These are phyloP conservation scores for Pythium sukuiense DNA, from an alignment of 352 stramenopile species.

Conservation along the genomic window DNA sequence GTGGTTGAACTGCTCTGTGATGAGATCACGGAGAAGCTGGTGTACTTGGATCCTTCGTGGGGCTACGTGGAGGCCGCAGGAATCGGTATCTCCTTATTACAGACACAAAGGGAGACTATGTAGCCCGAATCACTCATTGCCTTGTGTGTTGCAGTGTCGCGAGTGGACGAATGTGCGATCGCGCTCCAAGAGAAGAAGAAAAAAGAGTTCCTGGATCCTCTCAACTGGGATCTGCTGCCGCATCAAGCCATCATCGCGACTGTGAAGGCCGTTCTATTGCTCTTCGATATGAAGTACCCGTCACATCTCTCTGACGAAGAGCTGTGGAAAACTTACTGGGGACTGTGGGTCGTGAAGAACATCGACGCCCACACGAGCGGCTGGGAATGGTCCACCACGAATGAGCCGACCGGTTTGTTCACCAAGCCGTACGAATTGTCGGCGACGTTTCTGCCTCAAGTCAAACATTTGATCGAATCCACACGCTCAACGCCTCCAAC, in stretches of 20 bases:
- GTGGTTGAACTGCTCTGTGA: slow-evolving; percentile 19
- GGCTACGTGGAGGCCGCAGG: slow-evolving; percentile 55
- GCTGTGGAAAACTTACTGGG: slow-evolving; percentile 53
- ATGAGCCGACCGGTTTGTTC: slow-evolving; percentile 66
- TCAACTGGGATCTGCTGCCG: slow-evolving; percentile 59
- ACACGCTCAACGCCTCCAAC: slow-evolving; percentile 18
- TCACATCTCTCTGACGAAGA: slow-evolving; percentile 30
- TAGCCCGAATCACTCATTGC: slow-evolving; percentile 19
- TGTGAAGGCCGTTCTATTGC: slow-evolving; percentile 50
- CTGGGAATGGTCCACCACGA: slow-evolving; percentile 66
- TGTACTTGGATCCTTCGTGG: slow-evolving; percentile 47
- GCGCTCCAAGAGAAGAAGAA: slow-evolving; percentile 55
- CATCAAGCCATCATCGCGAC: slow-evolving; percentile 46
- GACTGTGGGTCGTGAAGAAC: slow-evolving; percentile 77
- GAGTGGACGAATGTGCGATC: slow-evolving; percentile 61
- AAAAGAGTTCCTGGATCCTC: slow-evolving; percentile 58
- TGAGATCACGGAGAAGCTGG: slow-evolving; percentile 40
- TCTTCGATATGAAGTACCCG: slow-evolving; percentile 46
- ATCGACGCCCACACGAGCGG: slow-evolving; percentile 60
- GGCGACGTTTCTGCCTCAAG: slow-evolving; percentile 33
- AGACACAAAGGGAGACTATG: slow-evolving; percentile 18
- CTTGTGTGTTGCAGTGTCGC: slow-evolving; percentile 36
- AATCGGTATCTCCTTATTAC: slow-evolving; percentile 38
- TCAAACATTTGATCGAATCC: slow-evolving; percentile 34
- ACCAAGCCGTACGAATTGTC: slow-evolving; percentile 70